Evolutionary conservation across 2,329 filamentous ascomycete genomes (phyloP), one percentile per base, ranked within the genome.

Genomic region (Periconia sp.): DNA sequence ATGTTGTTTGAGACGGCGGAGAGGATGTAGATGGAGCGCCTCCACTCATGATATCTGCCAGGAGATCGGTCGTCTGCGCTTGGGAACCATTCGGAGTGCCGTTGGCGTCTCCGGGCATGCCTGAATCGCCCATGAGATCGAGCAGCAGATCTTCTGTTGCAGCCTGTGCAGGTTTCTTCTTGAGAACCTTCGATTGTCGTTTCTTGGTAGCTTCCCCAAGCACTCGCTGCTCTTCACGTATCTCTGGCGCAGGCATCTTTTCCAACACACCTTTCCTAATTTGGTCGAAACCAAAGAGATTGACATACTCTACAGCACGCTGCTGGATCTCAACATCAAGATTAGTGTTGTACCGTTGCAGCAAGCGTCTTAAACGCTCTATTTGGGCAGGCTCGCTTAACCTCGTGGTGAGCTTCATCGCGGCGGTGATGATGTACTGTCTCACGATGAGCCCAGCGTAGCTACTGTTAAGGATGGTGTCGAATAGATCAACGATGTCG

Each of bases 161-260:
- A 28, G 89, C 88, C 72, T 95, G 94, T 50, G 86, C 79, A 19
- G 85, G 80, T 45, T 90, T 84, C 45, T 90, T 84, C 66, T 88
- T 89, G 36, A 78, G 66, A n/a, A 80, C 66, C 46, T 83, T 79
- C 35, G 82, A 73, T 40, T 72, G 71, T 34, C 74, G 68, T 57
- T 75, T 75, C 46, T 71, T 67, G 26, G 83, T 22, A 13, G 5
- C 25, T 61, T 92, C 88, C 30, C 92, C 92, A 13, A 99, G 78
- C 3, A 96, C 92, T 47, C 92, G 82, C 40, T 94, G 92, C 68
- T 95, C 90, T 68, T 99, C 94, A 55, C 92, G 90, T 63, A 99
- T 97, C 69, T 97, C 92, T 7, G 94, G 94, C 2, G 94, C 84
- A 6, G 94, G 94, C 95, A 99, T 99, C 70, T 94, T 95, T 73